Percentiles rank a stretch among this genome's conserved stretches.
phyloP scores from a whole-genome alignment of 2,329 filamentous ascomycete species.

The Alternaria gansuensis region DNA sequence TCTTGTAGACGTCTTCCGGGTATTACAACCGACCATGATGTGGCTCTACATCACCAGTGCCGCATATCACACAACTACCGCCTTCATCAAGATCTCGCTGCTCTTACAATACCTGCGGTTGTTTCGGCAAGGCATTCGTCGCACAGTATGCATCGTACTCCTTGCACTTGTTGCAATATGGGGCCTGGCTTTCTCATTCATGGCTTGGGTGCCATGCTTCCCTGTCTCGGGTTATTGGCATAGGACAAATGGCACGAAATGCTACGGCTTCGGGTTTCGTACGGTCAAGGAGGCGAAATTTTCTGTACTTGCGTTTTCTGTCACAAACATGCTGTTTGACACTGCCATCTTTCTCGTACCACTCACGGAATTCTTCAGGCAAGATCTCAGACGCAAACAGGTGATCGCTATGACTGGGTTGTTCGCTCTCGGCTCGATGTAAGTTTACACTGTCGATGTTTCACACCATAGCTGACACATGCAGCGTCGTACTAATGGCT shows the following conservation, averaged over 20 bases:
- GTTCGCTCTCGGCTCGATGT: slow-evolving; percentile 41
- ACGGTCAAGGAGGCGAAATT: slow-evolving; percentile 25
- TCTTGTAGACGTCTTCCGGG: slow-evolving; percentile 28
- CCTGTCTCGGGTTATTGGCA: slow-evolving; percentile 37
- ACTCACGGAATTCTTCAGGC: slow-evolving; percentile 37
- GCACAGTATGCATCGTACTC: slow-evolving; percentile 27
- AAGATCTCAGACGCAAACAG: slow-evolving; percentile 35
- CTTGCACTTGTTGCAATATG: slow-evolving; percentile 33
- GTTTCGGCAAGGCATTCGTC: slow-evolving; percentile 35
- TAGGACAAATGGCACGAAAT: slow-evolving; percentile 28
- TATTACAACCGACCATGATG: slow-evolving; percentile 29
- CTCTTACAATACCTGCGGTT: slow-evolving; percentile 49
- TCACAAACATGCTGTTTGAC: slow-evolving; percentile 46
- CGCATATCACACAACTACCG: slow-evolving; percentile 41
- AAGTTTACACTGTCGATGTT: slow-evolving; percentile 6
- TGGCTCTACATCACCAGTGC: slow-evolving; percentile 40
- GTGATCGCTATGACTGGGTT: slow-evolving; percentile 40
- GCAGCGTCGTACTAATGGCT: slow-evolving; percentile 43
- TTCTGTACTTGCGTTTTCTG: slow-evolving; percentile 36
- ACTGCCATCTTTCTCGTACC: slow-evolving; percentile 41
- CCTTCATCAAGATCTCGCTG: slow-evolving; percentile 48
- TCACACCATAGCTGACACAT: slow-evolving; percentile 8
- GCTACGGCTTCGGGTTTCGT: slow-evolving; percentile 39
- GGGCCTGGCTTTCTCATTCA: slow-evolving; percentile 41
- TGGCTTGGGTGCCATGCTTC: slow-evolving; percentile 46